phyloP scores from a whole-genome alignment of 2,329 filamentous ascomycete genomes.

The Botryotinia convoluta region DNA sequence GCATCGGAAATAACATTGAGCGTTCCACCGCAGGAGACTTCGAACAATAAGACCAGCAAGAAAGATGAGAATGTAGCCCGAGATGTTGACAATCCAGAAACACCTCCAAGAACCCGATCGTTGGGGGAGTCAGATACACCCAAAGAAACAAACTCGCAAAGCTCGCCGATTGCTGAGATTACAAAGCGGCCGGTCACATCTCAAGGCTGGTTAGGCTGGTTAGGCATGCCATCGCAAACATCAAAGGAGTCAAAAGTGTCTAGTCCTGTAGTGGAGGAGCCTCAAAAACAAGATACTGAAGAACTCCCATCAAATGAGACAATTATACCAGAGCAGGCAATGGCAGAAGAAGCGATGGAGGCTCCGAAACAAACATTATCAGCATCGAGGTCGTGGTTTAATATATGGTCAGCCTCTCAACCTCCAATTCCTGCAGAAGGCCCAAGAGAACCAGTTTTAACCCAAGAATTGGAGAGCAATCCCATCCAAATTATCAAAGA shows the following conservation, averaged over 20 bases:
- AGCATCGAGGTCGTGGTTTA: slow-evolving; percentile 35
- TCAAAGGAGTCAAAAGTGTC: slow-evolving; percentile 17
- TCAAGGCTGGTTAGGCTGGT: slow-evolving; percentile 57
- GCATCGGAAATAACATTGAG: slow-evolving; percentile 37
- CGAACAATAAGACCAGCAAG: slow-evolving; percentile 19
- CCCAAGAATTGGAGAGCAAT: background rate
- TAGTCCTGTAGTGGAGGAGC: slow-evolving; percentile 14
- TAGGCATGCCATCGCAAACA: slow-evolving; percentile 37
- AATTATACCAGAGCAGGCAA: slow-evolving; percentile 3
- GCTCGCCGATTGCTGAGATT: slow-evolving; percentile 2
- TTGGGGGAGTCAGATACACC: slow-evolving; percentile 3
- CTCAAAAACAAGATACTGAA: slow-evolving; percentile 9
- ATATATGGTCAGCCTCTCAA: slow-evolving; percentile 33
- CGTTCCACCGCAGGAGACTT: slow-evolving; percentile 20
- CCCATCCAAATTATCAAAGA: slow-evolving; percentile 29
- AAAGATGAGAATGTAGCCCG: slow-evolving; percentile 15
- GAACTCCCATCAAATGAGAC: slow-evolving; percentile 6
- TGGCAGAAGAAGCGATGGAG: slow-evolving; percentile 17
- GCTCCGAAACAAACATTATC: background rate
- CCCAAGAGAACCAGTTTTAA: slow-evolving; percentile 24
- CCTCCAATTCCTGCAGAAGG: slow-evolving; percentile 29
- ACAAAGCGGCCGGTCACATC: slow-evolving; percentile 36
- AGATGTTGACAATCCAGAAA: slow-evolving; percentile 1
- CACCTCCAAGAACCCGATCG: slow-evolving; percentile 7
- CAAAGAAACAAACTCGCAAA: slow-evolving; percentile 13